Conservation (phyloP, 768 basidiomycete species). For the Suillus bovinus region DNA sequence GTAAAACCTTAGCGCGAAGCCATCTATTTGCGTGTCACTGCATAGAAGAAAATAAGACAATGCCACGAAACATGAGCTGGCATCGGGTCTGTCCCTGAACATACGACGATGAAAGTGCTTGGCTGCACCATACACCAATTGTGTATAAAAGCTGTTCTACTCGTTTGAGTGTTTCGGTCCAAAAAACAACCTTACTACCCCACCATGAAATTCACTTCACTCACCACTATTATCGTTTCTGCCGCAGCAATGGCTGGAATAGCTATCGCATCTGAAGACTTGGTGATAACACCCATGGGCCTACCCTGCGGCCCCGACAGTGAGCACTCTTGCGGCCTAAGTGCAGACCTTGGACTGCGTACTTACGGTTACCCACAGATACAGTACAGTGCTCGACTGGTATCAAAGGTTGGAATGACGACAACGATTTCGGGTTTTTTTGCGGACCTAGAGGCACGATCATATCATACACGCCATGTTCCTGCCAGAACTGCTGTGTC, state of each 20-base stretch:
- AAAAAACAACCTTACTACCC: background rate
- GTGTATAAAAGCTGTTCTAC: background rate
- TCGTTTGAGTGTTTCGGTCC: too few relatives aligned
- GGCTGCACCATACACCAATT: background rate
- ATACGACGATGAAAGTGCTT: background rate
- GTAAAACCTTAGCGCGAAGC: too few relatives aligned
- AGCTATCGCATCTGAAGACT: background rate
- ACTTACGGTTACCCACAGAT: background rate
- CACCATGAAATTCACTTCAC: background rate
- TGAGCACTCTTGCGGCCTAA: background rate
- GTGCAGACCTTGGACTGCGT: background rate
- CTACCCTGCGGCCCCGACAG: background rate
- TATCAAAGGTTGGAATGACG: background rate
- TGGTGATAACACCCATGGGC: background rate
- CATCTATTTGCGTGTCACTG: background rate
- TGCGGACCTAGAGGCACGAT: background rate
- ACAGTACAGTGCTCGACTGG: background rate
- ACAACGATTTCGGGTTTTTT: background rate
- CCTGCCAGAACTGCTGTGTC: background rate
- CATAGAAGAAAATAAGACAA: background rate
- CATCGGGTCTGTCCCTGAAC: background rate
- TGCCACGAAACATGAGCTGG: background rate
- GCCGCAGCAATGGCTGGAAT: background rate
- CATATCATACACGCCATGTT: background rate
- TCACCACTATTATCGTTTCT: background rate